phyloP scores from a whole-genome alignment of 805 yeast genomes.

The Blastobotrys attinorum region DNA sequence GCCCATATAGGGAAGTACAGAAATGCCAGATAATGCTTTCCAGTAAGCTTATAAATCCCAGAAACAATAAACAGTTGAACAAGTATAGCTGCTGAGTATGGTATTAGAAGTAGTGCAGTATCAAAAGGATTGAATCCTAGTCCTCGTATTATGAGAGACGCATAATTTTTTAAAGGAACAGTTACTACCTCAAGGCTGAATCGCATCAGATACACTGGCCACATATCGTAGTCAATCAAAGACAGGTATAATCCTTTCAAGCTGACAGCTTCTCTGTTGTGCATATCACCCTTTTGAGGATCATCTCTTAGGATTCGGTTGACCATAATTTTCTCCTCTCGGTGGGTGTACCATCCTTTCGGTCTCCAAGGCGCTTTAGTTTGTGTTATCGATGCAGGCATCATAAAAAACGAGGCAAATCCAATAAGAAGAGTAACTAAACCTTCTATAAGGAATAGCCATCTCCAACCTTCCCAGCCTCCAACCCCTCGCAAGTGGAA shows the following conservation, averaged over 20 bases:
- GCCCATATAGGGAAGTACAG: slow-evolving; percentile 39
- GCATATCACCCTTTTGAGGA: slow-evolving; percentile 56
- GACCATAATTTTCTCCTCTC: slow-evolving; percentile 50
- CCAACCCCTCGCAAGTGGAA: slow-evolving; percentile 39
- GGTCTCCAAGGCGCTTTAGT: slow-evolving; percentile 40
- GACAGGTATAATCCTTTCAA: slow-evolving; percentile 34
- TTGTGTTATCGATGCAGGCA: slow-evolving; percentile 47
- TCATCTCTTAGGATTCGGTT: slow-evolving; percentile 54
- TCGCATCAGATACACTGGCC: slow-evolving; percentile 49
- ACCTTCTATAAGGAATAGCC: slow-evolving; percentile 58
- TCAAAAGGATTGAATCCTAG: slow-evolving; percentile 48
- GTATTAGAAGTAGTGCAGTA: slow-evolving; percentile 43
- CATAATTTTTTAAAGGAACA: slow-evolving; percentile 33
- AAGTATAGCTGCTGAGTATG: slow-evolving; percentile 12
- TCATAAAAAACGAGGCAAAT: slow-evolving; percentile 33
- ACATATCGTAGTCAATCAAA: slow-evolving; percentile 41
- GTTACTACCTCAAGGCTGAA: slow-evolving; percentile 35
- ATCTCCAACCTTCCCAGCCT: slow-evolving; percentile 50
- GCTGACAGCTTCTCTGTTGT: slow-evolving; percentile 47
- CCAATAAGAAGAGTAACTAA: slow-evolving; percentile 45
- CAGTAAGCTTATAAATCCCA: slow-evolving; percentile 9
- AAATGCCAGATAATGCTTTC: slow-evolving; percentile 15
- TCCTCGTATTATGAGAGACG: slow-evolving; percentile 40
- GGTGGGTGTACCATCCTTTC: slow-evolving; percentile 45
- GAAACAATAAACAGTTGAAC: slow-evolving; percentile 11